These are phyloP conservation scores for Didymella segeticola DNA, from an alignment of 2,329 filamentous ascomycete genomes.

Conservation along the genomic window DNA sequence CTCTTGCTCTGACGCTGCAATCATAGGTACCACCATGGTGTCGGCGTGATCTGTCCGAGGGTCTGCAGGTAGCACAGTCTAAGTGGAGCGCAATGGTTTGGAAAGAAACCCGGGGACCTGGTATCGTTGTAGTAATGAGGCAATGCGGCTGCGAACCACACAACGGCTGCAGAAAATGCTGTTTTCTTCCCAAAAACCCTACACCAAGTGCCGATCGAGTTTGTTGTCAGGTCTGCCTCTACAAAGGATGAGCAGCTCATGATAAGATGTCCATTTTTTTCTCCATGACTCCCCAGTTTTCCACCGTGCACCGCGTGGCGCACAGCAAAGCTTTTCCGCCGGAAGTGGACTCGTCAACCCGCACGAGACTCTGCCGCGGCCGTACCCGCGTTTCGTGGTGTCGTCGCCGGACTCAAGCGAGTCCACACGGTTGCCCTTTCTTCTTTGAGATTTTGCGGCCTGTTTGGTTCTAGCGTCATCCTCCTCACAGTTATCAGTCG, in stretches of 20 bases:
- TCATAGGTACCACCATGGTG: slow-evolving; percentile 19
- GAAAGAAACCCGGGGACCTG: slow-evolving; percentile 2
- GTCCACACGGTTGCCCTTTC: slow-evolving; percentile 6
- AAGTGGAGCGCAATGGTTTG: slow-evolving; percentile 11
- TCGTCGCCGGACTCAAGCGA: slow-evolving; percentile 14
- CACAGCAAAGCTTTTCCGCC: slow-evolving; percentile 13
- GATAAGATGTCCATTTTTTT: background rate
- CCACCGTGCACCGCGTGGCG: slow-evolving; percentile 10
- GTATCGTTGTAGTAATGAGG: background rate
- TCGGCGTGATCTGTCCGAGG: slow-evolving; percentile 1
- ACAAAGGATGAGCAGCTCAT: background rate
- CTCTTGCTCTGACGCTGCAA: slow-evolving; percentile 17
- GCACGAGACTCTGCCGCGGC: slow-evolving; percentile 3
- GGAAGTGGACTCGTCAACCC: slow-evolving; percentile 2
- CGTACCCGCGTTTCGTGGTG: slow-evolving; percentile 9
- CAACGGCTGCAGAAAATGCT: background rate
- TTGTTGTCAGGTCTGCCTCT: background rate
- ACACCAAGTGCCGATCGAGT: background rate
- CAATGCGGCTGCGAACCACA: background rate
- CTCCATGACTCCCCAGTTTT: slow-evolving; percentile 13
- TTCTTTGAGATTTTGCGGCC: background rate
- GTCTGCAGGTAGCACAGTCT: background rate
- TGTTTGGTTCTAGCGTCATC: background rate
- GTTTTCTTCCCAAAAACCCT: background rate
- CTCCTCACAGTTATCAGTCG: slow-evolving; percentile 6